Conservation (phyloP, 768 basidiomycete genomes). For the Hemileccinum rubropunctum region DNA sequence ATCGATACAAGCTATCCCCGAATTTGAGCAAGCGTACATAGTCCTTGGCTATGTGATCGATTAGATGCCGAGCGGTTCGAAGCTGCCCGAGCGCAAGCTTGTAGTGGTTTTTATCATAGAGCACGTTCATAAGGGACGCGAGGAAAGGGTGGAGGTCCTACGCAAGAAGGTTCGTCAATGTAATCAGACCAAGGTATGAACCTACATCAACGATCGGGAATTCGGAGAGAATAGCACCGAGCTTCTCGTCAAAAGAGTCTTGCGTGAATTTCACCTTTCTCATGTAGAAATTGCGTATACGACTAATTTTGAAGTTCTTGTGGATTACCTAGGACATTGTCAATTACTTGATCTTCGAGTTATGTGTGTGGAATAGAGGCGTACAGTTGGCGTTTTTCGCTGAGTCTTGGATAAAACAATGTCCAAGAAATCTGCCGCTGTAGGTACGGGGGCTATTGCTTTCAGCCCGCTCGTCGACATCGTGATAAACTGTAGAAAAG, state of each 20-base stretch:
- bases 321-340: slow-evolving; percentile 74
- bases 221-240: slow-evolving; percentile 88
- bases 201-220: slow-evolving; percentile 97
- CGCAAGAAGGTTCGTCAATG: slow-evolving; percentile 4
- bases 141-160: slow-evolving; percentile 96
- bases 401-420: slow-evolving; percentile 93
- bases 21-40: slow-evolving; percentile 97
- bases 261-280: slow-evolving; percentile 99
- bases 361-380: background rate
- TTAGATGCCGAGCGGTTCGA: slow-evolving; percentile 91
- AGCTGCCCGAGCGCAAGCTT: slow-evolving; percentile 97
- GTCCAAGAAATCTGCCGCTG: slow-evolving; percentile 90
- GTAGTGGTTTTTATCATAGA: slow-evolving; percentile 99
- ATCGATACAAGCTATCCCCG: slow-evolving; percentile 95
- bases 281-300: slow-evolving; percentile 98
- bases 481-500: slow-evolving; percentile 13
- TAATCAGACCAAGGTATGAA: slow-evolving; percentile 13
- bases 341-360: slow-evolving; percentile 2
- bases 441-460: slow-evolving; percentile 98
- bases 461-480: slow-evolving; percentile 91
- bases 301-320: slow-evolving; percentile 99
- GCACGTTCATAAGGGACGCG: slow-evolving; percentile 92
- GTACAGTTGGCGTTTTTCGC: slow-evolving; percentile 93
- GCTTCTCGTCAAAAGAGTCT: slow-evolving; percentile 94
- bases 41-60: slow-evolving; percentile 96